Base-by-base conservation (phyloP, 495 filamentous ascomycete species). In the Neurospora sp. region DNA sequence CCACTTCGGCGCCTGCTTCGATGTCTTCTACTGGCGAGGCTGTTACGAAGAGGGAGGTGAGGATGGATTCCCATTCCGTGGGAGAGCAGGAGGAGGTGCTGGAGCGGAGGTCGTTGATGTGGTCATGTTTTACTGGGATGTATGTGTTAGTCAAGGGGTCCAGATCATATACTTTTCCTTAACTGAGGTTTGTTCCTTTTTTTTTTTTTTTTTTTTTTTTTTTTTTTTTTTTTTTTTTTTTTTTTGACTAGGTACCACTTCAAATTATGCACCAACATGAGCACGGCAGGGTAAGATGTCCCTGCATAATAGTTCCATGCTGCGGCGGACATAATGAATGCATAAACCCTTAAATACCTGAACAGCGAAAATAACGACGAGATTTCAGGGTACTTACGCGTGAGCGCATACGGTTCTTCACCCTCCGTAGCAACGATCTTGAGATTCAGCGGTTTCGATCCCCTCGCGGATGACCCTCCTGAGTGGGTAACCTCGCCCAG, bases 401-500 rank as follows among this genome's bases (percentile, higher is more conserved):
- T 82, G 69, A 85, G 78, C 27, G 82, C 79, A 78, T 90, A 94
- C 8, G 90, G 89, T 61, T 80, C 81, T 44, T 87, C 85, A 44
- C 88, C 87, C 76, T 94, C 91, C n/a, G 91, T 93, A 2, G 88
- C 91, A 69, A 87, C 81, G 40, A 94, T 81, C 69, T 86, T 87
- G 69, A 93, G 72, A 74, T 92, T 89, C 10, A 92, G 74, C 5
- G 80, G 80, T 69, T 82, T 76, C 53, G 22, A 35, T 61, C 12
- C 53, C 53, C 53, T 61, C 5, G 53, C 53, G 22, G 53, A 61
- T 61, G 53, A 61, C 14, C 27, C 53, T 14, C 86, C 84, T 9
- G 81, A 77, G n/a, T 80, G 78, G 1, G 78, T 76, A 41, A 90
- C 83, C 74, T 90, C 83, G 31, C 92, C 75, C 7, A 94, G 84